Evolutionary conservation across 1,139 yeast species (phyloP).

Genomic region (Sugiyamaella sp.): DNA sequence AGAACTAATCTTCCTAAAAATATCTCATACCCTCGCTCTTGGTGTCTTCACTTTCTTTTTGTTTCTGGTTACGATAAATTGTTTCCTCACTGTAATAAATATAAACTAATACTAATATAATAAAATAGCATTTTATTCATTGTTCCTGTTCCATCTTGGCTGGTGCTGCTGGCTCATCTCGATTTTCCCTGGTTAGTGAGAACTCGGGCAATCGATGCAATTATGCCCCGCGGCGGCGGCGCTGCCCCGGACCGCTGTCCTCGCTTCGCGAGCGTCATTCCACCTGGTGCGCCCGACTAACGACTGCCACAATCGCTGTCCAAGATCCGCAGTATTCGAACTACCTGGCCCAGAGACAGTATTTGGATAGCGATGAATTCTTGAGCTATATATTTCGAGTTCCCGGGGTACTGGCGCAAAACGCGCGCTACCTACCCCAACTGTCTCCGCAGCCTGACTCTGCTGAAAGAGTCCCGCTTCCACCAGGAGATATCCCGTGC

Average conservation of each 20-base stretch:
- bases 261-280: not conserved
- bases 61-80: conserved; percentile 14
- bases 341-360: conserved; percentile 73
- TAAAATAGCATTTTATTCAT: conserved; percentile 3
- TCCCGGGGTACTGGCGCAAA: conserved; percentile 75
- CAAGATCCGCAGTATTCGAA: conserved; percentile 74
- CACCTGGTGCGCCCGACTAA: not conserved
- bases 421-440: conserved; percentile 68
- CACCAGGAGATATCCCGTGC: conserved; percentile 46
- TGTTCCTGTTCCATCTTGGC: not conserved
- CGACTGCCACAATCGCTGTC: conserved; percentile 57
- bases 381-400: conserved; percentile 64
- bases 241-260: not conserved
- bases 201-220: not conserved
- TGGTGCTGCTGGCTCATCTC: too few species aligned
- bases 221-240: not conserved
- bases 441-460: conserved; percentile 65
- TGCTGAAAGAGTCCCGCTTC: conserved; percentile 49
- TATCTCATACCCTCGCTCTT: conserved; percentile 5
- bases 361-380: conserved; percentile 62
- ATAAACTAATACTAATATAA: conserved; percentile 6
- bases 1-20: conserved; percentile 8
- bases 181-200: too few species aligned
- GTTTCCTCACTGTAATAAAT: conserved; percentile 9
- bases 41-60: conserved; percentile 6